Base-by-base conservation (phyloP, 441 rosid species). In the Adansonia madagascariensis region DNA sequence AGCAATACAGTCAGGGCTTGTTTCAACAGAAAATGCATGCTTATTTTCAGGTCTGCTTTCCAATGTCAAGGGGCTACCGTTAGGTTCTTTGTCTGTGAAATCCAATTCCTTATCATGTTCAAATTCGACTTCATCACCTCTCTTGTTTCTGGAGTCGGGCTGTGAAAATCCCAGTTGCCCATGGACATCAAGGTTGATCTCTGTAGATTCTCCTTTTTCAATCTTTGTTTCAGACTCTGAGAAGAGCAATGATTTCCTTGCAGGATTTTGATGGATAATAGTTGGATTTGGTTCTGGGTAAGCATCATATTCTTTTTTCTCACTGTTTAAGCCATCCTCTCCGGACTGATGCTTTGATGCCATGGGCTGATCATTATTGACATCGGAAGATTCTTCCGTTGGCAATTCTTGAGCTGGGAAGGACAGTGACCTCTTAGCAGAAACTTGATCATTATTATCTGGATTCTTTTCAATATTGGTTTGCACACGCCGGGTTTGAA, bases 351-450 rank as follows among this genome's bases (percentile, higher is more conserved):
- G 80, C 43, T 69, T 66, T 66, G 61, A 20, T 39, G 71, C 52
- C 74, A 71, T 75, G 50, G 24, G 0, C 17, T 57, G 70, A 78
- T 74, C 61, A 17, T 77, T 31, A 59, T 77, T 43, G 50, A 62
- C 27, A 55, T 52, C 22, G 0, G 35, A 60, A 80, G 87, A 62
- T 76, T 46, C 80, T 61, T 80, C 8, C 0, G 74, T 46, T 46
- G 62, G 66, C 77, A 78, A 79, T 73, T 85, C 84, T 44, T 4
- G 39, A 18, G 79, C 87, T 18, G 88, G 78, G 71, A 93, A 95
- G 78, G 93, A 88, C 74, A 92, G 85, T 39, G 89, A 88, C 78
- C 91, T 87, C 89, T 88, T 90, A 43, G 89, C 97, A 75, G 94
- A 88, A 66, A 75, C 83, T 77, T 85, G 88, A 77, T 80, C 85